Conservation (phyloP, 306 rosid species). For the Cucurbita moschata region DNA sequence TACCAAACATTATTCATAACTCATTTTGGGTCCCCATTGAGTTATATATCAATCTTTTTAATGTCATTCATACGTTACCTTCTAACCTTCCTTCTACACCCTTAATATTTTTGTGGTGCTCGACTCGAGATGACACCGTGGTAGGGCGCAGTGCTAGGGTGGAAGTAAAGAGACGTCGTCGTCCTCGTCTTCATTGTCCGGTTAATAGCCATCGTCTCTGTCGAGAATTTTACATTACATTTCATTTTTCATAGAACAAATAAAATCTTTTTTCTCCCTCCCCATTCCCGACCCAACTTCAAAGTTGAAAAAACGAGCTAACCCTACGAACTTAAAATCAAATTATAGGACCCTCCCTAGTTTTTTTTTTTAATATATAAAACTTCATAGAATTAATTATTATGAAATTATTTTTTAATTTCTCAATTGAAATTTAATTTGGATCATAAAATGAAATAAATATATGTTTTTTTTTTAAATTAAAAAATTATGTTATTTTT, state of each 20-base stretch:
- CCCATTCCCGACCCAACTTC: not conserved
- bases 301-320: not conserved
- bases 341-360: not conserved
- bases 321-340: not conserved
- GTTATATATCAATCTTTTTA: not conserved
- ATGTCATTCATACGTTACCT: not conserved
- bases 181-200: not conserved
- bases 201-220: not conserved
- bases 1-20: slow-evolving; percentile 12
- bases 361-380: no score
- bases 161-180: not conserved
- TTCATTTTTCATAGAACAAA: not conserved
- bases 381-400: not conserved
- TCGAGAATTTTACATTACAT: not conserved
- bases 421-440: not conserved
- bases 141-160: not conserved
- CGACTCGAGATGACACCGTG: slow-evolving; percentile 12
- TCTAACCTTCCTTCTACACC: not conserved
- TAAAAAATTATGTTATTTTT: not conserved
- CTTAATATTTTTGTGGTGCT: slow-evolving; percentile 13
- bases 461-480: not conserved
- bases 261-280: not conserved
- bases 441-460: slow-evolving; percentile 8
- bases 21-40: slow-evolving; percentile 13
- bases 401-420: not conserved